phyloP scores from a whole-genome alignment of 1,139 yeast genomes.

The Geotrichum aggregatum region DNA sequence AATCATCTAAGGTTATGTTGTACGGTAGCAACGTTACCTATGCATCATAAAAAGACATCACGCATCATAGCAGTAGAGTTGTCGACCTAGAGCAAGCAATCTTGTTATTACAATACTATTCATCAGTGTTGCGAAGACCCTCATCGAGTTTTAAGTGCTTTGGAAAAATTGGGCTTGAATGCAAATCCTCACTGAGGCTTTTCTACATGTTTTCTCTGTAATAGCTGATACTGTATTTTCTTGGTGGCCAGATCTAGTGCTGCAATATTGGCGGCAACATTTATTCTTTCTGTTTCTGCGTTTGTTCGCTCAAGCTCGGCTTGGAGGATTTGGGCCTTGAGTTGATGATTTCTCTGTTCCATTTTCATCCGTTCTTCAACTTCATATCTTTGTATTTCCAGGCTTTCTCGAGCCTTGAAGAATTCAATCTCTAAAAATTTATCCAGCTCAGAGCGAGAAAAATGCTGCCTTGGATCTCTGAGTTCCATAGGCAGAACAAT shows the following conservation, averaged over 20 bases:
- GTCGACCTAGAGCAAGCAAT: no score
- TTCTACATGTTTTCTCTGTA: not conserved
- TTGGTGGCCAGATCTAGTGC: conserved; percentile 10
- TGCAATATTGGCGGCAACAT: conserved; percentile 8
- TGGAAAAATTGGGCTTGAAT: no score
- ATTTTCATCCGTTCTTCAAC: conserved; percentile 7
- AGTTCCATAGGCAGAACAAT: no score
- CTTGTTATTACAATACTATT: no score
- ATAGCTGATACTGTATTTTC: not conserved
- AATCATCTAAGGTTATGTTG: no score
- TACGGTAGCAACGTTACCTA: no score
- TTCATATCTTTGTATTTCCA: conserved; percentile 6
- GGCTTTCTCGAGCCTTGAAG: conserved; percentile 11
- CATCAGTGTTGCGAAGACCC: no score
- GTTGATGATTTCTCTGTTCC: conserved; percentile 1
- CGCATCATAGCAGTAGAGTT: no score
- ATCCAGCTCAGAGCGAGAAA: not conserved
- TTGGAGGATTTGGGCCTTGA: conserved; percentile 9
- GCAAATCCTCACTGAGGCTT: not conserved
- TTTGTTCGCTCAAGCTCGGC: conserved; percentile 14
- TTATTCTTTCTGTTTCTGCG: conserved; percentile 10
- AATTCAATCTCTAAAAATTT: conserved; percentile 9
- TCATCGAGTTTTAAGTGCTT: no score
- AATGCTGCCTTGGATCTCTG: no score
- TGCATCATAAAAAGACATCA: no score